Conservation (phyloP, 257 asterid species). For the Solanum lignicaule region DNA sequence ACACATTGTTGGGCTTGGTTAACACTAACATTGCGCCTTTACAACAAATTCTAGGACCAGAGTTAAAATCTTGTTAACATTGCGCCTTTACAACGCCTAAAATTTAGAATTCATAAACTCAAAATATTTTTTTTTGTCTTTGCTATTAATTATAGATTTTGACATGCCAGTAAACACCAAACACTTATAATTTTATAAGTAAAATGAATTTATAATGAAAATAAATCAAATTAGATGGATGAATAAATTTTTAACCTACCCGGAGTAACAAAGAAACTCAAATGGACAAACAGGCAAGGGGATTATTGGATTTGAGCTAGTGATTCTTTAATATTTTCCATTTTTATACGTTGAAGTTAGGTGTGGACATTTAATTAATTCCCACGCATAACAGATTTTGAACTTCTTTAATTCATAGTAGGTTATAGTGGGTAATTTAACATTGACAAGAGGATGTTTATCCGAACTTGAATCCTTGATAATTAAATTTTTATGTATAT, state of each 20-base stretch:
- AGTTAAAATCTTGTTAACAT: too few species aligned
- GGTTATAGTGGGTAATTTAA: neutral
- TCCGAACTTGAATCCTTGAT: too few species aligned
- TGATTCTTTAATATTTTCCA: neutral
- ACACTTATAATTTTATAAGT: neutral
- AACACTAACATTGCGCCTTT: neutral
- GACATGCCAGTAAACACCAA: neutral
- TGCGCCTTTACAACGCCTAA: too few species aligned
- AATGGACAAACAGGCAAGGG: neutral
- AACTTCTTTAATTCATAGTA: neutral
- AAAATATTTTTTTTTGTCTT: neutral
- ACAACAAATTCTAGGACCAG: neutral
- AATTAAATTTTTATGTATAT: too few species aligned
- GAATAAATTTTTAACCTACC: neutral
- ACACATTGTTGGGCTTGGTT: neutral
- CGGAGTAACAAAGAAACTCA: neutral
- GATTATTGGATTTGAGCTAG: neutral
- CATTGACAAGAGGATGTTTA: too few species aligned
- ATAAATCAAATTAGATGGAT: neutral
- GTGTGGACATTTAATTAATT: neutral
- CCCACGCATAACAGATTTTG: neutral
- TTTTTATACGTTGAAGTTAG: neutral
- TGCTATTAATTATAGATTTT: neutral
- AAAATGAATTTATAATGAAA: neutral
- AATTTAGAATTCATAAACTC: neutral